Evolutionary conservation across 2,329 filamentous ascomycete genomes (phyloP), one percentile per base, ranked within the genome.

Genomic region (Trichoderma arundinaceum): DNA sequence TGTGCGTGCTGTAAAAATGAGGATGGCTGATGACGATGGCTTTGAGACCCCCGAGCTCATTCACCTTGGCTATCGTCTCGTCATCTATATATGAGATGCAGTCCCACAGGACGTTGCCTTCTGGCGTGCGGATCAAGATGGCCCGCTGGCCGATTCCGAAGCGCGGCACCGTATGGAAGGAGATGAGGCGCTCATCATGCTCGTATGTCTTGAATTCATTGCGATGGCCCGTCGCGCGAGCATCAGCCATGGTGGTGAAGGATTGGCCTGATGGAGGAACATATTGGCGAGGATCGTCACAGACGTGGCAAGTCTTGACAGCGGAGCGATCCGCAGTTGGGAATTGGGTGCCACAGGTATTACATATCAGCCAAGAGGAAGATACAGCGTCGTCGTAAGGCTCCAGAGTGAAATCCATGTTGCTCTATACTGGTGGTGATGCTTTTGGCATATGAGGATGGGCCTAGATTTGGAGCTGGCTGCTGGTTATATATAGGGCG

Each of bases 31-130:
- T 92, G 70, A 88, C 87, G 52, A 95, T 93, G 0, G 89, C 91
- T 39, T 80, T 79, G 12, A 96, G 73, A 0, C 90, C 90, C 49
- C 91, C 91, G 7, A 88, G 80, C 0, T 73, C 74, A 6, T 84
- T 81, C 71, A 94, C 86, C 64, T 76, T 74, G 0, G 77, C 73
- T 0, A 91, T 76, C 0, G 91, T 94, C 3, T 82, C 82, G 1
- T 83, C 77, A 73, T 94, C 90, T 3, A 95, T 78, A 69, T 88
- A 86, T 0, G 90, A 84, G 65, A 95, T 80, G 68, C 90, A 88
- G 76, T 95, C 92, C 92, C 92, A 96, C 1, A 95, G 84, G 1
- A 95, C 77, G 74, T 94, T 94, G 0, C 91, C 91, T 0, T 76
- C 66, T 0, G 85, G 80, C 0, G 90, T 92, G 57, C 83, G 81